These are phyloP conservation scores for Cinchona pubescens DNA, from an alignment of 257 asterid species.

Conservation along the genomic window DNA sequence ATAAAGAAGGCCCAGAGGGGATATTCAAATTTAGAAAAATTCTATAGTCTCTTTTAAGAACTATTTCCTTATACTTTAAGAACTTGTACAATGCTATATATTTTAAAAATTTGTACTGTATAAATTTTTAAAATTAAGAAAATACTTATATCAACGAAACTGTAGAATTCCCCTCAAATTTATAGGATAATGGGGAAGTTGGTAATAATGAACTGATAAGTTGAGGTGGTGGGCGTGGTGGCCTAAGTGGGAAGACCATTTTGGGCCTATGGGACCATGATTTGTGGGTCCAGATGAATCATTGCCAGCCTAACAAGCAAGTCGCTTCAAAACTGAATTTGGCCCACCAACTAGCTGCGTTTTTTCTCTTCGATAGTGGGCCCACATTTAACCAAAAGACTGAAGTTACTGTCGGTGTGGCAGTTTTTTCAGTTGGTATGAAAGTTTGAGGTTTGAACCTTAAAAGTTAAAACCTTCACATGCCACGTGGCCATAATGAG, in stretches of 20 bases:
- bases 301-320: slow-evolving; percentile 26
- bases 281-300: slow-evolving; percentile 59
- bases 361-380: slow-evolving; percentile 36
- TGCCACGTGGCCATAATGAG: slow-evolving; percentile 16
- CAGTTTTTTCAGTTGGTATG: slow-evolving; percentile 35
- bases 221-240: slow-evolving; percentile 30
- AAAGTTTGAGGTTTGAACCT: neutral
- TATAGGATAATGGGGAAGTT: slow-evolving; percentile 13
- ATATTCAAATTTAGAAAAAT: too few relatives aligned
- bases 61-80: too few relatives aligned
- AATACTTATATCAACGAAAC: too few relatives aligned
- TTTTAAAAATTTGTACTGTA: too few relatives aligned
- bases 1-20: neutral
- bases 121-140: too few relatives aligned
- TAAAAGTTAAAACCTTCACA: neutral
- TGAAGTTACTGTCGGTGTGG: slow-evolving; percentile 14
- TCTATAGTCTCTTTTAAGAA: too few relatives aligned
- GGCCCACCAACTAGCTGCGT: slow-evolving; percentile 40
- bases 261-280: slow-evolving; percentile 39
- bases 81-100: too few relatives aligned
- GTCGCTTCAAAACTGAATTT: slow-evolving; percentile 31
- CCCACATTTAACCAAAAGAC: slow-evolving; percentile 20
- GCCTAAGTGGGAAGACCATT: slow-evolving; percentile 50
- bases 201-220: slow-evolving; percentile 4
- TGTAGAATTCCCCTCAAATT: too few relatives aligned